Base-by-base conservation (phyloP, 2,329 filamentous ascomycete species). In the Podosphaera xanthii region DNA sequence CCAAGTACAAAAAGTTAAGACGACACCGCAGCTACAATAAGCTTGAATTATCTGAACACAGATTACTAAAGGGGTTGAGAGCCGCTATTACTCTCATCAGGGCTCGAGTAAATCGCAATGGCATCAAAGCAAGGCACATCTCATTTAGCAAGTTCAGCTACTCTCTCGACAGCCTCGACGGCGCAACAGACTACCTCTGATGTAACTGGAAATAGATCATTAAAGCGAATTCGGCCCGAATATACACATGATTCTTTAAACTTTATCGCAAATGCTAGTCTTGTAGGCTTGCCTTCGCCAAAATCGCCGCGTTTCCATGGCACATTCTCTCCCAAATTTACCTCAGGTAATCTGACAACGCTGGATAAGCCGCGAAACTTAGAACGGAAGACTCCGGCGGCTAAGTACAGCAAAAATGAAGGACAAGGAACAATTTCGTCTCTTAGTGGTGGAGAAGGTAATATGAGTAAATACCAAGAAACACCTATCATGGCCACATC, bases 391-490 rank as follows among this genome's bases (percentile, higher is more conserved):
- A 55, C 34, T 22, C 4, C 38, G 42, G 57, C 59, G 33, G 54
- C 60, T 57, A 72, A 72, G 42, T 73, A 71, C 57, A 79, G 73
- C 66, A 76, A 79, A 48, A 78, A 79, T 59, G 75, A 77, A 30
- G 72, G 72, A n/a, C 77, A 78, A 58, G 74, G 71, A 61, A 76
- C 74, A 38, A 70, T 82, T 36, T 72, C 74, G 31, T 76, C 77
- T 30, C 71, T 82, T 55, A 74, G 77, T 42, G 75, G 75, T 52
- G 74, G 71, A 59, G 73, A 74, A 33, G 74, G 78, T 68, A 71
- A 72, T 31, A 77, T 81, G 72, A 80, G 77, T 67, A 77, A 76
- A 61, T 71, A 77, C n/a, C 71, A 75, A 59, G 78, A 81, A 68
- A 74, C 73, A 62, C 74, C 76, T 2, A 52, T 62, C 34, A 63